A percentile compares a stretch with the other conserved stretches of the same genome.
phyloP scores from a whole-genome alignment of 2,329 filamentous ascomycete genomes.

The Penicillium nordicum region DNA sequence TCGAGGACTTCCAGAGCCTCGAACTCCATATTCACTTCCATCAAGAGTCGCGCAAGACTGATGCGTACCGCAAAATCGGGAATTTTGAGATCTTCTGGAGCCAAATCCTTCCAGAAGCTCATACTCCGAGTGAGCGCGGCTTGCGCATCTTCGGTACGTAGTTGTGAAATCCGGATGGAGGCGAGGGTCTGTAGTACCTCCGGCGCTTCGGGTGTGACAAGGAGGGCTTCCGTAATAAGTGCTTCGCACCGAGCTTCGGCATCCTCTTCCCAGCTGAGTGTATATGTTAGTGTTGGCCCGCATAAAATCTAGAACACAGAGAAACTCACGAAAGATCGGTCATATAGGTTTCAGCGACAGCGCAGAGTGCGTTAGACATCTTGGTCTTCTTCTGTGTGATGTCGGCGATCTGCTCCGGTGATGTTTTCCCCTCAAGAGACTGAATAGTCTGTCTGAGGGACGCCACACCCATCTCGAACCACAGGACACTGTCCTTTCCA shows the following conservation, averaged over 20 bases:
- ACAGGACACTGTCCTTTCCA: conserved; percentile 57
- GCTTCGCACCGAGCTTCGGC: conserved; percentile 85
- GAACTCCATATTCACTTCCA: conserved; percentile 84
- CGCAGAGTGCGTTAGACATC: conserved; percentile 87
- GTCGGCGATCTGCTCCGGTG: conserved; percentile 37
- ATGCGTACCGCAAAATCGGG: conserved; percentile 86
- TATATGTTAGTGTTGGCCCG: conserved; percentile 12
- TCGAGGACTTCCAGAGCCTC: conserved; percentile 84
- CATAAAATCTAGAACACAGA: background rate
- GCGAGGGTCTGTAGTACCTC: conserved; percentile 96
- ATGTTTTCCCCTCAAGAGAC: conserved; percentile 53
- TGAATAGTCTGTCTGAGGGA: conserved; percentile 71
- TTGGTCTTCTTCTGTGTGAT: conserved; percentile 73
- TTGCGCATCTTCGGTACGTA: conserved; percentile 72
- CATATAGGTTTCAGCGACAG: conserved; percentile 97
- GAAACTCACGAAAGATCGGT: conserved; percentile 76
- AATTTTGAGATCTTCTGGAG: conserved; percentile 65
- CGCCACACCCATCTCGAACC: conserved; percentile 63
- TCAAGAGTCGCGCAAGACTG: conserved; percentile 75
- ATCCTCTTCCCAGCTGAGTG: conserved; percentile 68
- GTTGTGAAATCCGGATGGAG: conserved; percentile 87
- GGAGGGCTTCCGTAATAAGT: conserved; percentile 83
- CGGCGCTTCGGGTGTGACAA: conserved; percentile 74
- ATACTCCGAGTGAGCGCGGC: conserved; percentile 76
- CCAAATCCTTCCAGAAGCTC: conserved; percentile 75